A percentile compares a stretch with the other conserved stretches of the same genome.
These are phyloP conservation scores for Cutaneotrichosporon spelunceum DNA, from an alignment of 1,284 basidiomycete genomes.

Conservation along the genomic window DNA sequence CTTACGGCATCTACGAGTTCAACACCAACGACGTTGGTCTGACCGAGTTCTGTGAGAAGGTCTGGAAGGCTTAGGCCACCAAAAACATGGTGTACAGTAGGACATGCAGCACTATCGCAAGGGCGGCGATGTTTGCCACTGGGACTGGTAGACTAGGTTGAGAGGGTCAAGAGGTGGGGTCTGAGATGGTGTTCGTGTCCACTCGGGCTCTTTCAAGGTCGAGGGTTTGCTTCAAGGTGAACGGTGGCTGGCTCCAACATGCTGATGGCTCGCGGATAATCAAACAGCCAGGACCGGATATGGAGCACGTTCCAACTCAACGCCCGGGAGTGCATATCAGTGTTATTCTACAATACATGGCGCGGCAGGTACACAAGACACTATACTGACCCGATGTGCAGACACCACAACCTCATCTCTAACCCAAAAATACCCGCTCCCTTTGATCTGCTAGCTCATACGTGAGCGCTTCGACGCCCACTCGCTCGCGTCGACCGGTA, in stretches of 20 bases:
- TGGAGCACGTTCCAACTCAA: no score
- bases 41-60: conserved; percentile 65
- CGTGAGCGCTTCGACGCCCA: conserved; percentile 30
- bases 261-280: no score
- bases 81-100: conserved; percentile 26
- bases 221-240: neutral
- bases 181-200: neutral
- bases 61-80: conserved; percentile 61
- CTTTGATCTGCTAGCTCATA: conserved; percentile 1
- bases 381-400: neutral
- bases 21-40: conserved; percentile 93
- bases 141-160: neutral
- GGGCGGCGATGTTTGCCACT: neutral
- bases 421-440: neutral
- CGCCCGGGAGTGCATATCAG: no score
- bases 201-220: neutral
- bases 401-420: neutral
- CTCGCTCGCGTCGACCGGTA: conserved; percentile 18
- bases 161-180: neutral
- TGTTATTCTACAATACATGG: neutral
- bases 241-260: no score
- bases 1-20: conserved; percentile 93
- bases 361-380: neutral
- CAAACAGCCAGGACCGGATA: no score
- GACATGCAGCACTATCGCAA: conserved; percentile 22